Evolutionary conservation across 768 basidiomycete species (phyloP).

Genomic region (Trametes cingulata): DNA sequence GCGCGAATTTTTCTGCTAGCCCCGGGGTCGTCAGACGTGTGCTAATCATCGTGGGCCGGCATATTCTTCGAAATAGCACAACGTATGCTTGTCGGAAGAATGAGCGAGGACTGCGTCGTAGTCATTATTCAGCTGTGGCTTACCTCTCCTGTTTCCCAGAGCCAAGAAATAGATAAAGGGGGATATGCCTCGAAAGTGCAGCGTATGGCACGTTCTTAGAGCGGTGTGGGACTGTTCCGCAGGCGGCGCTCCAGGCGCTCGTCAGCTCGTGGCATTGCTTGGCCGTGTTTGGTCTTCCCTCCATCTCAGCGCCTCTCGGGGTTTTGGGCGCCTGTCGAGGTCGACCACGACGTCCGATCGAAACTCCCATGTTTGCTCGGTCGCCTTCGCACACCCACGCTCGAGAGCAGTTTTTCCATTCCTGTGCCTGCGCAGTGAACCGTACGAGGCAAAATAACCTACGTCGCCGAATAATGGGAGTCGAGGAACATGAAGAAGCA

Average conservation of each 20-base stretch:
- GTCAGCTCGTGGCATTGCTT: neutral
- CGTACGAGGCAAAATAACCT: too few species aligned
- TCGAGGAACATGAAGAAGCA: too few species aligned
- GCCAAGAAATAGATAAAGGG: constrained; percentile 1
- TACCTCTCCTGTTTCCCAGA: neutral
- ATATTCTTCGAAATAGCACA: too few species aligned
- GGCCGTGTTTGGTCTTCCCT: neutral
- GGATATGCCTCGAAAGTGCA: constrained; percentile 1
- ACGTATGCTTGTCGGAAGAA: neutral
- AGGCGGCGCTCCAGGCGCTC: neutral
- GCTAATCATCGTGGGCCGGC: neutral
- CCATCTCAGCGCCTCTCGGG: neutral
- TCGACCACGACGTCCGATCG: neutral
- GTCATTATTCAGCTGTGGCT: neutral
- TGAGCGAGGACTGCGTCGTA: neutral
- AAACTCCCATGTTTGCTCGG: neutral
- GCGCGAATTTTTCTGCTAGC: neutral
- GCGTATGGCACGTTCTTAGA: neutral
- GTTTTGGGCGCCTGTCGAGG: neutral
- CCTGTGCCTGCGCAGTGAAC: neutral
- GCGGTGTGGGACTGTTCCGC: constrained; percentile 1
- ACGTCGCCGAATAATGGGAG: too few species aligned
- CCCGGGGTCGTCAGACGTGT: neutral
- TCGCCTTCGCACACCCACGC: neutral
- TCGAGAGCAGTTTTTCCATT: neutral